Evolutionary conservation across 129 eudicot species (phyloP).

Genomic region (Pulicaria dysenterica): DNA sequence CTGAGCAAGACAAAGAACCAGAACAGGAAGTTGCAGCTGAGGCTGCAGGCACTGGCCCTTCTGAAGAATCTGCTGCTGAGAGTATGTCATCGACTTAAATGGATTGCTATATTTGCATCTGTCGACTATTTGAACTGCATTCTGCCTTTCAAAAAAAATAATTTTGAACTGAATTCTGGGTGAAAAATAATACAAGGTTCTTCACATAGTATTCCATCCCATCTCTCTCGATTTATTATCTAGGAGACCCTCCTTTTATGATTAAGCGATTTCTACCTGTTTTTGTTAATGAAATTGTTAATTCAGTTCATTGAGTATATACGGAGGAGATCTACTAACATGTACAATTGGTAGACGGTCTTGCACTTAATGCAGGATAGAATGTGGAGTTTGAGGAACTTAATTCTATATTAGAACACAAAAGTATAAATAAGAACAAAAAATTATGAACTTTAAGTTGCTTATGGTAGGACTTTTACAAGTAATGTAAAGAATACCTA

Average conservation of each 20-base stretch:
- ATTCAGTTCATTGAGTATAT: neutral
- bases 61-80: constrained; percentile 82
- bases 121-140: constrained; percentile 11
- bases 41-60: constrained; percentile 67
- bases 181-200: neutral
- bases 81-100: constrained; percentile 44
- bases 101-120: constrained; percentile 7
- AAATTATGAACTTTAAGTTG: neutral
- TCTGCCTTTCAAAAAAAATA: too few species aligned
- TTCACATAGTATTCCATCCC: neutral
- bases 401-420: neutral
- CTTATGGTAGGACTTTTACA: neutral
- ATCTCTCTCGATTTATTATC: neutral
- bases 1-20: constrained; percentile 99
- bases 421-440: neutral
- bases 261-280: neutral
- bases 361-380: too few species aligned
- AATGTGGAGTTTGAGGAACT: neutral
- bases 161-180: constrained; percentile 14
- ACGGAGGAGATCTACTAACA: neutral
- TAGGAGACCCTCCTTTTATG: neutral
- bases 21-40: constrained; percentile 84
- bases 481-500: neutral
- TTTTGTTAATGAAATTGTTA: neutral
- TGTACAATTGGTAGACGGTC: neutral